Evolutionary conservation across 2,329 filamentous ascomycete species (phyloP), one percentile per base, ranked within the genome.

Genomic region (Chrysoporthe austroafricana): DNA sequence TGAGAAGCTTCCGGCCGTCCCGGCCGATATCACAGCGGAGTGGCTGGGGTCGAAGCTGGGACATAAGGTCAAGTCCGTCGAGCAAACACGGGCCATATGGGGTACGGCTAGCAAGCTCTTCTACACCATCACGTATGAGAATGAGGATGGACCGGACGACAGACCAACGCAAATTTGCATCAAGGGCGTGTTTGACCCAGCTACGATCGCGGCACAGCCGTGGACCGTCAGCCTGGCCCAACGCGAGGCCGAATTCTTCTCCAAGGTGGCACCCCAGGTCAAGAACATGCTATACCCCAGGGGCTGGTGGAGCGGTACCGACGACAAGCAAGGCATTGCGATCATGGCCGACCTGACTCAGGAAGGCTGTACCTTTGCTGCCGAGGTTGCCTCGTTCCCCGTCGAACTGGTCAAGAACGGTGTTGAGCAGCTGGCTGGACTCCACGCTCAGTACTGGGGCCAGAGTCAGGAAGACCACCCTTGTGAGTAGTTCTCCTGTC

Each of bases 351-450:
- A 65, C 39, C 66, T 67, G 26, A 46, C 8, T 21, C 13, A 39
- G 13, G 46, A 61, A 39, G 62, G 62, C 7, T 65, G 57, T 57
- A 34, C 50, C 26, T 81, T 81, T 66, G 72, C 78, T 1, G 65
- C 74, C 1, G 76, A 79, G 50, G 74, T 76, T 1, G 69, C 72
- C 11, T 67, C 74, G 5, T 80, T 77, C 63, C 67, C 77, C 0
- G 70, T 79, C 11, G 70, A 75, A 5, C 74, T 73, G 46, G 77
- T 79, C 36, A 70, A 76, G 66, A 74, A 76, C 8, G 76, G 74
- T 18, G 68, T 79, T 13, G 75, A 77, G 70, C 77, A 79, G 72
- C 74, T 79, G 43, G 77, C 77, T 1, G 74, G 74, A 3, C 71
- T 79, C 63, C 78, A 79, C 69, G 75, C 73, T 14, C 73, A 72